Evolutionary conservation across 768 basidiomycete genomes (phyloP).

Genomic region (Pleurotus platypus): DNA sequence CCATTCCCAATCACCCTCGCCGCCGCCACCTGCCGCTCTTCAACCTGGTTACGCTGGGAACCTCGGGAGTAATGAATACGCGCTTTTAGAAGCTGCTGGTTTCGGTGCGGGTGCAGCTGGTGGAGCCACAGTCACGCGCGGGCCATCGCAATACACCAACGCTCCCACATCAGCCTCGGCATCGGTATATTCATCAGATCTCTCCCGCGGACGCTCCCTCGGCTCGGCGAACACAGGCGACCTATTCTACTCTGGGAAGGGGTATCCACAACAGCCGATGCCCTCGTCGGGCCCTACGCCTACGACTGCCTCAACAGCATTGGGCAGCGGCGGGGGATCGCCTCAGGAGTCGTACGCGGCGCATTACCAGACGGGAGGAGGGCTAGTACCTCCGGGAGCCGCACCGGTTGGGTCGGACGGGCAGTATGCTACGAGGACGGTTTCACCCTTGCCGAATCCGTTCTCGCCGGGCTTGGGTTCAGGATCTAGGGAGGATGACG

Average conservation of each 20-base stretch:
- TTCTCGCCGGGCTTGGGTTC: constrained; percentile 2
- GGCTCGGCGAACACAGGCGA: background rate
- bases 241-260: background rate
- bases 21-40: constrained; percentile 4
- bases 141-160: constrained; percentile 10
- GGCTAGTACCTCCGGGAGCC: background rate
- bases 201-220: constrained; percentile 12
- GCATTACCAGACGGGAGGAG: constrained; percentile 6
- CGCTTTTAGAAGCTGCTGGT: constrained; percentile 22
- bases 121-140: constrained; percentile 12
- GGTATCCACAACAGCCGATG: background rate
- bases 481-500: constrained; percentile 6
- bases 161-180: background rate
- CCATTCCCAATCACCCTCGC: constrained; percentile 10
- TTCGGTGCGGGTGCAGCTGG: constrained; percentile 8
- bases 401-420: background rate
- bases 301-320: background rate
- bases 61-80: constrained; percentile 11
- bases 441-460: constrained; percentile 11
- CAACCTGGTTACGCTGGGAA: background rate
- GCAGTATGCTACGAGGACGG: background rate
- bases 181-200: constrained; percentile 6
- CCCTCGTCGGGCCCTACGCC: background rate
- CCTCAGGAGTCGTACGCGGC: constrained; percentile 9
- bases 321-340: background rate